phyloP scores from a whole-genome alignment of 2,329 filamentous ascomycete species.

The Phoma herbarum region DNA sequence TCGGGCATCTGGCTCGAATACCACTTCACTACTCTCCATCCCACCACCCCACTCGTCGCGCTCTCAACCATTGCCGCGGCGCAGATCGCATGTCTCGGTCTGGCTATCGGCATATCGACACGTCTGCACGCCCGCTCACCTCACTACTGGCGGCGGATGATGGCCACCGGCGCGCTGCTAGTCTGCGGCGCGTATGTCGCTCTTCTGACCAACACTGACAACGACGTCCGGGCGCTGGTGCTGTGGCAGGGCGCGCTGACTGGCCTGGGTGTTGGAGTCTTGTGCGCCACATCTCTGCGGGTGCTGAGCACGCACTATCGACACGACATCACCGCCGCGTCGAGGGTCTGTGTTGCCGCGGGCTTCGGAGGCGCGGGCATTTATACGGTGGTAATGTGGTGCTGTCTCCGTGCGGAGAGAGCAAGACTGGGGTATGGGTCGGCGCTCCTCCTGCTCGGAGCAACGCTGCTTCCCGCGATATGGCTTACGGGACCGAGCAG shows the following conservation, averaged over 20 bases:
- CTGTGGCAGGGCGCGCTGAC: slow-evolving; percentile 27
- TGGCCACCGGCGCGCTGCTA: slow-evolving; percentile 6
- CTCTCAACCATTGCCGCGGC: slow-evolving; percentile 22
- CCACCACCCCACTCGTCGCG: slow-evolving; percentile 5
- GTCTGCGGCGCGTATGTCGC: background rate
- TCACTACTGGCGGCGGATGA: slow-evolving; percentile 5
- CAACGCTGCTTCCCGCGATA: slow-evolving; percentile 20
- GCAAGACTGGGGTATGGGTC: background rate
- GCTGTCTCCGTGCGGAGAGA: slow-evolving; percentile 1
- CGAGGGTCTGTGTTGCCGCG: slow-evolving; percentile 39
- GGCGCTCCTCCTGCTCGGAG: slow-evolving; percentile 7
- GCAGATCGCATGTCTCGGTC: slow-evolving; percentile 31
- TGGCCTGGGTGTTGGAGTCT: slow-evolving; percentile 28
- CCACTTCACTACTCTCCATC: slow-evolving; percentile 26
- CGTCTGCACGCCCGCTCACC: slow-evolving; percentile 17
- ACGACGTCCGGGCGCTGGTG: background rate
- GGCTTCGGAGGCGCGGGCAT: slow-evolving; percentile 28
- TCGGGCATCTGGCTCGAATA: slow-evolving; percentile 35
- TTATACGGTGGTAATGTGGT: slow-evolving; percentile 21
- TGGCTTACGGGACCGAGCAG: slow-evolving; percentile 15
- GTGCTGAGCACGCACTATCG: slow-evolving; percentile 35
- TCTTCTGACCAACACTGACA: background rate
- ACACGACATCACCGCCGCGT: slow-evolving; percentile 44
- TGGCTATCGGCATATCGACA: background rate
- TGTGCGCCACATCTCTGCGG: slow-evolving; percentile 24